Conservation (phyloP, 2,329 filamentous ascomycete genomes). For the Claviceps maximensis region DNA sequence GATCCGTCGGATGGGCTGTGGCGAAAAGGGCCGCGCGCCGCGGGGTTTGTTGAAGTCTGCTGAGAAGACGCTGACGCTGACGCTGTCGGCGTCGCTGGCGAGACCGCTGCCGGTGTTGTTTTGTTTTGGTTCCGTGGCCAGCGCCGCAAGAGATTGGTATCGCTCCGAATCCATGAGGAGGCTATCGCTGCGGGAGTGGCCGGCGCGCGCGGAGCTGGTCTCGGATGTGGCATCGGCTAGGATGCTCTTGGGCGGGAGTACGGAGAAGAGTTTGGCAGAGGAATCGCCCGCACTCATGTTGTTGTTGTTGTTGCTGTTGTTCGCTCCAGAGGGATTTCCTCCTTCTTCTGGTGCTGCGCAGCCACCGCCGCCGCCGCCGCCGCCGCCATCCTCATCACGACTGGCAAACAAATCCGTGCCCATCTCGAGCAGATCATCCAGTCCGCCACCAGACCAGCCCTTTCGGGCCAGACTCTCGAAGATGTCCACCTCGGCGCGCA, state of each 20-base stretch:
- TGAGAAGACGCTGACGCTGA: slow-evolving; percentile 42
- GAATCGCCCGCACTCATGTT: slow-evolving; percentile 16
- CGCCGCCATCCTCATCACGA: slow-evolving; percentile 22
- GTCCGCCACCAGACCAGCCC: slow-evolving; percentile 52
- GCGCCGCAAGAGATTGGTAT: slow-evolving; percentile 45
- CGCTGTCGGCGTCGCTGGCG: slow-evolving; percentile 23
- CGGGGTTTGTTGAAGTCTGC: slow-evolving; percentile 40
- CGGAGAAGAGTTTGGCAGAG: slow-evolving; percentile 45
- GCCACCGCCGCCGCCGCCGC: slow-evolving; percentile 8
- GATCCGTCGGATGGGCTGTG: slow-evolving; percentile 33
- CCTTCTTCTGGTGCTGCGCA: not conserved
- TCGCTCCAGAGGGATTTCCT: not conserved
- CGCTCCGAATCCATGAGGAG: slow-evolving; percentile 37
- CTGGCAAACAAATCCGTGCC: slow-evolving; percentile 49
- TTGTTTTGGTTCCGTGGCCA: slow-evolving; percentile 20
- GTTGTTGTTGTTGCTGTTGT: not conserved
- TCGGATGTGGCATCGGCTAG: slow-evolving; percentile 38
- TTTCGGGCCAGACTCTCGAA: slow-evolving; percentile 54
- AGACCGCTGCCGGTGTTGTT: slow-evolving; percentile 6
- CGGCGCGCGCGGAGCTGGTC: slow-evolving; percentile 13
- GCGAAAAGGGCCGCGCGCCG: slow-evolving; percentile 46
- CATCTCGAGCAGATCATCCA: slow-evolving; percentile 52
- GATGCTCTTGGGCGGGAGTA: slow-evolving; percentile 50
- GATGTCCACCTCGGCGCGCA: slow-evolving; percentile 56
- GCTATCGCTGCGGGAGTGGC: slow-evolving; percentile 38